phyloP scores from a whole-genome alignment of 2,329 filamentous ascomycete species.

The Teratosphaeriaceae sp. region DNA sequence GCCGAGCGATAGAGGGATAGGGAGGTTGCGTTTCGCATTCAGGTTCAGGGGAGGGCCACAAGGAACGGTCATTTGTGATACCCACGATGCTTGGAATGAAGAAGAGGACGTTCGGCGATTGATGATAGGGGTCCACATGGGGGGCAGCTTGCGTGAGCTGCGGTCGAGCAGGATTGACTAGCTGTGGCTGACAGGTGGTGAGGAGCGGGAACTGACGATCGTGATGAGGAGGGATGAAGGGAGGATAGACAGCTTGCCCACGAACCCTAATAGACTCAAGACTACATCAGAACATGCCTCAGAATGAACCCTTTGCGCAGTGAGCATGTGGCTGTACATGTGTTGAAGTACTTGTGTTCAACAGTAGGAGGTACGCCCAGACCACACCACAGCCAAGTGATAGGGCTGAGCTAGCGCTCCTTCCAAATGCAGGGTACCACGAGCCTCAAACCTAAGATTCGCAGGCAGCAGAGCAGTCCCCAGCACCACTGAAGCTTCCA shows the following conservation, averaged over 20 bases:
- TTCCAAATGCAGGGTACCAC: neutral
- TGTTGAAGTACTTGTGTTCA: too few relatives aligned
- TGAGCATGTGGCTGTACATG: too few relatives aligned
- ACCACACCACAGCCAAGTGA: too few relatives aligned
- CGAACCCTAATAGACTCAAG: neutral
- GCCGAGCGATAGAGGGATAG: neutral
- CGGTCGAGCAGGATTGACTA: too few relatives aligned
- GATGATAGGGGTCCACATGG: neutral
- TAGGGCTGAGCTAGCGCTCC: neutral
- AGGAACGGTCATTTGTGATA: conserved; percentile 17
- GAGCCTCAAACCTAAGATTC: conserved; percentile 1
- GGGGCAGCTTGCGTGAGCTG: too few relatives aligned
- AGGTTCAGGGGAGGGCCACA: neutral
- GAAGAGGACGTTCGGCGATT: too few relatives aligned
- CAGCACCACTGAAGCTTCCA: too few relatives aligned
- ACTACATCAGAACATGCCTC: too few relatives aligned
- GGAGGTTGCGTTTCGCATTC: too few relatives aligned
- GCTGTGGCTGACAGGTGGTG: neutral
- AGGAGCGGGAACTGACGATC: neutral
- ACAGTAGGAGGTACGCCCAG: too few relatives aligned
- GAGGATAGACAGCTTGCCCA: neutral
- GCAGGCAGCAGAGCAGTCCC: too few relatives aligned
- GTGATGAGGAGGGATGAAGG: conserved; percentile 1
- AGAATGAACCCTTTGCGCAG: too few relatives aligned
- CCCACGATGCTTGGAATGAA: conserved; percentile 10